Evolutionary conservation across 225 moss, liverwort and hornwort species (phyloP).

Genomic region (Rhytidiadelphus loreus): DNA sequence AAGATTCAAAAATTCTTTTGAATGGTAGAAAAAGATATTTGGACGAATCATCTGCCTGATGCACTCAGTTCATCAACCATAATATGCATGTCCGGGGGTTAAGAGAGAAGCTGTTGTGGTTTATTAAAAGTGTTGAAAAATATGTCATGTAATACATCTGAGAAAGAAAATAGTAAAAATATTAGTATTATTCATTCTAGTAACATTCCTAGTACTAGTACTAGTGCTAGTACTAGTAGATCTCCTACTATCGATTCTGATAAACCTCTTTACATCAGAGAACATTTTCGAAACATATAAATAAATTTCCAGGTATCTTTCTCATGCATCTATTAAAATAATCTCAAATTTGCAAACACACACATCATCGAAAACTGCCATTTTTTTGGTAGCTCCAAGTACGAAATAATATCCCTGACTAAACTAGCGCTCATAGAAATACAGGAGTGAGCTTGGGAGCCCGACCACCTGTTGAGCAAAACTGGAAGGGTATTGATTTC

Average conservation of each 20-base stretch:
- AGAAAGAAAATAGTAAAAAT: too few species aligned
- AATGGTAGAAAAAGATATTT: neutral
- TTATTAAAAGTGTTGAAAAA: too few species aligned
- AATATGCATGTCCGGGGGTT: too few species aligned
- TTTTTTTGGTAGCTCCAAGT: neutral
- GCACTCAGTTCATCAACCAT: neutral
- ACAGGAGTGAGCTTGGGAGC: neutral
- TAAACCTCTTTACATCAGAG: too few species aligned
- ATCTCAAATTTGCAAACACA: neutral
- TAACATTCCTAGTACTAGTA: too few species aligned
- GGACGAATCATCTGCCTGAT: neutral
- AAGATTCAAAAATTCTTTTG: neutral
- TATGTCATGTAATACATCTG: too few species aligned
- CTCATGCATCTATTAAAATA: neutral
- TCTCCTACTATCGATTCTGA: too few species aligned
- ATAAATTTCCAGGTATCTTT: neutral
- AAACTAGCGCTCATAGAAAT: neutral
- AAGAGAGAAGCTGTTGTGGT: too few species aligned
- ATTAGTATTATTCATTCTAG: too few species aligned
- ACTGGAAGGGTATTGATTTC: neutral
- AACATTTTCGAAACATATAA: too few species aligned
- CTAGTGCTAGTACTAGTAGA: too few species aligned
- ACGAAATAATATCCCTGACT: neutral
- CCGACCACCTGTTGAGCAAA: neutral
- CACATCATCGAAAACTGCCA: too few species aligned